Evolutionary conservation across 257 asterid genomes (phyloP), one percentile per base, ranked within the genome.

Genomic region (Cruciata laevipes): DNA sequence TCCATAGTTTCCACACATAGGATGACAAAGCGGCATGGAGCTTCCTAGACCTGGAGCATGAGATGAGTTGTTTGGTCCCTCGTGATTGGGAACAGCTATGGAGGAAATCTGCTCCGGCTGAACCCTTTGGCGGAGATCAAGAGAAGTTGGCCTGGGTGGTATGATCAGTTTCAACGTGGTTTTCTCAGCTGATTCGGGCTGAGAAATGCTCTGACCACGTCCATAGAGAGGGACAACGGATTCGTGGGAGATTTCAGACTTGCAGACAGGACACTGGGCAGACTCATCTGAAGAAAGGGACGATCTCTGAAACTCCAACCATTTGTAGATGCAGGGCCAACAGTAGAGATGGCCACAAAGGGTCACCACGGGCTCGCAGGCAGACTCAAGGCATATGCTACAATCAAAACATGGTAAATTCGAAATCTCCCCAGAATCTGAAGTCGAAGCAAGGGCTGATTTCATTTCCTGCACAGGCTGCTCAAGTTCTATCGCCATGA

Each of bases 281-380:
- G 20, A 74, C 42, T 80, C 80, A 7, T 80, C 73, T 0, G 88
- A 31, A 38, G 83, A 55, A 12, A 71, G 73, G 53, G 87, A 79
- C 13, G 74, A 51, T 3, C 38, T 74, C 68, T 87, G 91, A 3
- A 81, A 79, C 14, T 83, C 79, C 63, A 88, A 64, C 95, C 96
- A 88, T 61, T 86, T 82, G 84, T 88, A 90, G 81, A 90, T 90
- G 79, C 97, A 88, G 3, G 97, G 95, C 97, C 97, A 90, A 38
- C 97, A 88, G 71, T 88, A 90, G 66, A 90, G 96, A 76, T 90
- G 96, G 40, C 97, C 97, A 33, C 96, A 90, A 12, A 86, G 83
- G 40, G 97, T 90, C 21, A 90, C 89, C 52, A 88, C 95, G 1
- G 97, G 97, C 67, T 90, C 96, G 0, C 77, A 65, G 1, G 96